Conservation (phyloP, 805 yeast genomes). For the Brettanomyces bruxellensis region DNA sequence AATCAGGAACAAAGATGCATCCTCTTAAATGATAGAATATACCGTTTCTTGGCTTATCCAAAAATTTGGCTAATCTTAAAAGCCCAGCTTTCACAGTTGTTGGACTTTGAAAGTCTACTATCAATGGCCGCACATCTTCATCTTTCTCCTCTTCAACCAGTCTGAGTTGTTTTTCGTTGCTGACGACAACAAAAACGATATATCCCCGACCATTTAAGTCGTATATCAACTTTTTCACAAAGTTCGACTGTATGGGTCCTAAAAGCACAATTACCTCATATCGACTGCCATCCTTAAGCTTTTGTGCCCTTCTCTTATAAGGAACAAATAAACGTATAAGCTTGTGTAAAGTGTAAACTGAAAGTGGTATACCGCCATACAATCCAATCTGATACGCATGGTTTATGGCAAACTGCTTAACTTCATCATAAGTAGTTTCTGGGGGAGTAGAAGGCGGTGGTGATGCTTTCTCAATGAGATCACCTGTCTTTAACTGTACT, state of each 20-base stretch:
- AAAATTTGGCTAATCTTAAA: slow-evolving; percentile 36
- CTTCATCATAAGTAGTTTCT: not conserved
- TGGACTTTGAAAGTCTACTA: slow-evolving; percentile 36
- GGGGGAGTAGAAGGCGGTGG: not conserved
- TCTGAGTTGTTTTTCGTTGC: slow-evolving; percentile 48
- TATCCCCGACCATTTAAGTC: slow-evolving; percentile 76
- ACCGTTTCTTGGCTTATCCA: slow-evolving; percentile 31
- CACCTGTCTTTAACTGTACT: not conserved
- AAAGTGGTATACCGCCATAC: slow-evolving; percentile 2
- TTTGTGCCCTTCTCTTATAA: slow-evolving; percentile 43
- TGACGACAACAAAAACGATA: slow-evolving; percentile 68
- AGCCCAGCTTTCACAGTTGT: slow-evolving; percentile 38
- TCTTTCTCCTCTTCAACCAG: slow-evolving; percentile 51
- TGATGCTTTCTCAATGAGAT: not conserved
- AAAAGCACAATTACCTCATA: slow-evolving; percentile 65
- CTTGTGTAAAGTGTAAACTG: slow-evolving; percentile 4
- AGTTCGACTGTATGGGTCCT: slow-evolving; percentile 71
- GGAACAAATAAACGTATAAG: slow-evolving; percentile 5
- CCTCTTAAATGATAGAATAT: slow-evolving; percentile 53
- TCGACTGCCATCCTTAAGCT: slow-evolving; percentile 62
- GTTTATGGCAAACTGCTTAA: not conserved
- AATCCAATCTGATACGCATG: slow-evolving; percentile 1
- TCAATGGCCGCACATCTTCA: slow-evolving; percentile 60
- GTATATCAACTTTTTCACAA: slow-evolving; percentile 57
- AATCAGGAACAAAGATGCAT: slow-evolving; percentile 61